Conservation (phyloP, 257 asterid species). For the Plantago ovata region DNA sequence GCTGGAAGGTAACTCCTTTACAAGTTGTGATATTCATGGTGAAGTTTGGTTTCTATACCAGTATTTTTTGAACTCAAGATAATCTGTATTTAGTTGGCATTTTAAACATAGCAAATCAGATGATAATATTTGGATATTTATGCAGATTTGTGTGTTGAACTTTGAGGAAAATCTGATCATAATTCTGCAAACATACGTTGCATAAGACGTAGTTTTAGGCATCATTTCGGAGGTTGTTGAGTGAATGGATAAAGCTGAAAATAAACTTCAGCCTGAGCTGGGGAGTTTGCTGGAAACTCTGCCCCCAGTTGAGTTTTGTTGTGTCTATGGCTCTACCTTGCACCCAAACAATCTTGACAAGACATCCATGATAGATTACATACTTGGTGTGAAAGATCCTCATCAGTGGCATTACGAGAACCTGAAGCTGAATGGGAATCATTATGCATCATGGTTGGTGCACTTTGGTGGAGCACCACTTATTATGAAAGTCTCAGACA, state of each 20-base stretch:
- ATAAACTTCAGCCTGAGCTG: too few species aligned
- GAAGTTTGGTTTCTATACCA: too few species aligned
- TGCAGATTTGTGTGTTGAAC: too few species aligned
- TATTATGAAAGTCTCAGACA: conserved; percentile 64
- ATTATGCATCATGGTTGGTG: conserved; percentile 79
- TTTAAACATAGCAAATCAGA: too few species aligned
- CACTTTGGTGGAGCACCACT: conserved; percentile 77
- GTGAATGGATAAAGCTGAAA: conserved; percentile 36
- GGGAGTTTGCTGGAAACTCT: conserved; percentile 52
- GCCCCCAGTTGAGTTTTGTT: conserved; percentile 82
- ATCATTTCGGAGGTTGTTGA: neutral
- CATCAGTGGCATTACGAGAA: conserved; percentile 74
- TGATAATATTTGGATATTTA: too few species aligned
- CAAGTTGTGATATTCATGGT: too few species aligned
- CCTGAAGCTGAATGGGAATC: conserved; percentile 58
- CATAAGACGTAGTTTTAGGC: too few species aligned
- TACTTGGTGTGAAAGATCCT: conserved; percentile 86
- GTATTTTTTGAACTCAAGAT: too few species aligned
- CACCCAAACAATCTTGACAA: conserved; percentile 76
- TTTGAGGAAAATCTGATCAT: too few species aligned
- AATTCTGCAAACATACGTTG: too few species aligned
- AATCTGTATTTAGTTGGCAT: too few species aligned
- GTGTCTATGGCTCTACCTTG: conserved; percentile 78
- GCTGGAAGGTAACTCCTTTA: too few species aligned
- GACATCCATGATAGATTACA: conserved; percentile 79